Evolutionary conservation across 2,329 filamentous ascomycete genomes (phyloP).

Genomic region (Paradendryphiella salina): DNA sequence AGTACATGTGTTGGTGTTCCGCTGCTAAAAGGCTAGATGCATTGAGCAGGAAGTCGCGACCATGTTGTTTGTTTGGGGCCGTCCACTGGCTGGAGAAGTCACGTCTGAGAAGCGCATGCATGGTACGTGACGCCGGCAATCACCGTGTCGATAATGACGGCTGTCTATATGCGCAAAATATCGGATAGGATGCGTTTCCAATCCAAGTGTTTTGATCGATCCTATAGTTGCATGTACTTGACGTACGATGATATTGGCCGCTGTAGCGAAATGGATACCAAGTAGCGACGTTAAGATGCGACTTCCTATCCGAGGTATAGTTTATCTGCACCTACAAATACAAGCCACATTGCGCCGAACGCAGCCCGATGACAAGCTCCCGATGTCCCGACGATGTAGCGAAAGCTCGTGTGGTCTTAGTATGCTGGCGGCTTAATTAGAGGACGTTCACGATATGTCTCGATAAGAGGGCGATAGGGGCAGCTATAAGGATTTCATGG

Average conservation of each 20-base stretch:
- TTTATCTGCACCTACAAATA: background rate
- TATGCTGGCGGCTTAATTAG: background rate
- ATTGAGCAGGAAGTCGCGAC: background rate
- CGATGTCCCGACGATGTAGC: background rate
- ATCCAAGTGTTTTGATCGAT: no score
- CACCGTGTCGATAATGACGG: background rate
- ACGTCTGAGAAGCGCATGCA: background rate
- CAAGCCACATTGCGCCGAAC: conserved; percentile 3
- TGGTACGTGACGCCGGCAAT: background rate
- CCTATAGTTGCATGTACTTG: background rate
- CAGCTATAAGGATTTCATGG: background rate
- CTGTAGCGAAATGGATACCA: background rate
- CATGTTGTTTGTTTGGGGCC: conserved; percentile 3
- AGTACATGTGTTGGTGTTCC: background rate
- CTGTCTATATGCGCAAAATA: background rate
- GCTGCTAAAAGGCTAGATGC: background rate
- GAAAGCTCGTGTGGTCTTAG: background rate
- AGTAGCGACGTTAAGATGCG: conserved; percentile 2
- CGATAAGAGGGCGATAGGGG: background rate
- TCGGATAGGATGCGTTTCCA: background rate
- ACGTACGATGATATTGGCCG: background rate
- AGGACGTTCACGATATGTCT: background rate
- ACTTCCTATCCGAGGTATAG: conserved; percentile 6
- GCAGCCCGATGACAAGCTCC: background rate
- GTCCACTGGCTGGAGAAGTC: background rate